Conservation (phyloP, 2,329 filamentous ascomycete genomes). For the Colletotrichum brevisporum region DNA sequence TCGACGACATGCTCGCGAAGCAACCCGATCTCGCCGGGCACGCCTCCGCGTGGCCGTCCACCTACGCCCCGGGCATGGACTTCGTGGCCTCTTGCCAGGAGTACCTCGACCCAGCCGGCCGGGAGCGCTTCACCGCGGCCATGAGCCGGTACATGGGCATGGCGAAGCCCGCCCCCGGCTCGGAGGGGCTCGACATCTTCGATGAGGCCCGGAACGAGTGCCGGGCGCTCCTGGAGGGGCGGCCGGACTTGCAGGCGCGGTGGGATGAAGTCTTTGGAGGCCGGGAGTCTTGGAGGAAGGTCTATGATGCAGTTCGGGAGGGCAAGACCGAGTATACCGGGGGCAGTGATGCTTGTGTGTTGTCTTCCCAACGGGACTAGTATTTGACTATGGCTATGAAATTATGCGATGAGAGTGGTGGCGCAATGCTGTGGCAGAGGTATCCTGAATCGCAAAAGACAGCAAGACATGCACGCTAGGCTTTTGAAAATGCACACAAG, state of each 20-base stretch:
- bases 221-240: neutral
- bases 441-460: neutral
- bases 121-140: neutral
- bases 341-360: too few species aligned
- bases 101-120: neutral
- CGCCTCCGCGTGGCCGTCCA: neutral
- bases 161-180: neutral
- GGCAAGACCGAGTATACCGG: neutral
- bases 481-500: neutral
- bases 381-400: neutral
- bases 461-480: neutral
- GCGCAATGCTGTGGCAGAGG: neutral
- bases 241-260: neutral
- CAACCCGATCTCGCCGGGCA: neutral
- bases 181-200: neutral
- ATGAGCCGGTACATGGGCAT: constrained; percentile 4
- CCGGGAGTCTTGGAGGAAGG: neutral
- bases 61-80: neutral
- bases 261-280: constrained; percentile 10
- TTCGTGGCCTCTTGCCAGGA: constrained; percentile 1
- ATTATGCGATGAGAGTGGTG: neutral
- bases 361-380: too few species aligned
- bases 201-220: constrained; percentile 6
- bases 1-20: neutral
- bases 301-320: neutral